Evolutionary conservation across 345 rosid genomes (phyloP).

Genomic region (Eucalyptus curtisii): DNA sequence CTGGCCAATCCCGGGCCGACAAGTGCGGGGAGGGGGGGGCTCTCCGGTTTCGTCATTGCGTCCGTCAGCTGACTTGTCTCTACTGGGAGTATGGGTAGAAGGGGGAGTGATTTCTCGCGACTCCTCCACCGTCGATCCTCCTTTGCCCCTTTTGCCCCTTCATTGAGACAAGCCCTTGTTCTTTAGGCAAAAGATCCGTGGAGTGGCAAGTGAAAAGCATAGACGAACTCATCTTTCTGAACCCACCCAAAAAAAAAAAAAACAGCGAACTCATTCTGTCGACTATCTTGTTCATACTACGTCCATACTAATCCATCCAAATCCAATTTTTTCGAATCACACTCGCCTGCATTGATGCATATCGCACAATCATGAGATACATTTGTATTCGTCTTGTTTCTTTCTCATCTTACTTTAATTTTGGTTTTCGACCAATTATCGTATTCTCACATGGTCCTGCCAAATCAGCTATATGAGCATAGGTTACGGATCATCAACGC

Average conservation of each 20-base stretch:
- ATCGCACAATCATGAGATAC: not conserved
- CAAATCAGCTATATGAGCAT: not conserved
- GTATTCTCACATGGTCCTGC: not conserved
- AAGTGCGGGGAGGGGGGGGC: not conserved
- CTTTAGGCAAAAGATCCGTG: not conserved
- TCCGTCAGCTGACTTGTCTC: not conserved
- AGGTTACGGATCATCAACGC: not conserved
- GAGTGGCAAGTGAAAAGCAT: too few relatives aligned
- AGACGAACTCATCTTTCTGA: not conserved
- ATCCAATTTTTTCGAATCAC: not conserved
- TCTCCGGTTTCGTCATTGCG: not conserved
- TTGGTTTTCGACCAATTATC: not conserved
- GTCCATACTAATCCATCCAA: not conserved
- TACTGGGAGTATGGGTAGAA: not conserved
- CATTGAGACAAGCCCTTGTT: not conserved
- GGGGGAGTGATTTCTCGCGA: not conserved
- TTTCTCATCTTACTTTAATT: not conserved
- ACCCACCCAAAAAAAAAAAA: too few relatives aligned
- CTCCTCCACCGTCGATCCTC: not conserved
- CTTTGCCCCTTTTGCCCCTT: not conserved
- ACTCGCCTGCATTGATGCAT: rapidly evolving
- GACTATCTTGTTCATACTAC: not conserved
- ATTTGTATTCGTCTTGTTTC: not conserved
- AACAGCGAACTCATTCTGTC: not conserved
- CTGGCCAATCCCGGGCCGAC: not conserved